Evolutionary conservation across 2,329 filamentous ascomycete species (phyloP), one percentile per base, ranked within the genome.

Genomic region (Fusarium haematococcum): DNA sequence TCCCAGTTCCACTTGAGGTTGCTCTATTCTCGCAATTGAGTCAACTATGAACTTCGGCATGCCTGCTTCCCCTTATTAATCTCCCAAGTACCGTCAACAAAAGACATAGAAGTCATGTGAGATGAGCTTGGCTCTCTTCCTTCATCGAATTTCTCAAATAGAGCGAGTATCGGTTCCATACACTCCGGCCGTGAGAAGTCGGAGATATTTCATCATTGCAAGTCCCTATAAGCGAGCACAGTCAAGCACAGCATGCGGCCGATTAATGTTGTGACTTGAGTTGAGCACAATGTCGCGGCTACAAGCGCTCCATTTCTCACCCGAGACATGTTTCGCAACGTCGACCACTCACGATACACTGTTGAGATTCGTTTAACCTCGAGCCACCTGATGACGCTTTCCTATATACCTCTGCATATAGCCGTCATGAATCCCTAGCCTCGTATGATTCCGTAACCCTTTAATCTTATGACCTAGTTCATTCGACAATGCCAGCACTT

Each of bases 121-220:
- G 2, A 32, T 7, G 6, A 11, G 1, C 27, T 8, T 8, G 9
- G 6, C 2, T 32, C 3, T n/a, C 25, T 13, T 32, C 27, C 0
- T 52, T 30, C 1, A 20, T 52, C 25, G 10, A 8, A 10, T n/a
- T 10, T 13, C 6, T n/a, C 10, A 1, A 52, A 5, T n/a, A 5
- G 16, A 5, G 25, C 7, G 0, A 32, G 9, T n/a, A 16, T 2
- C 25, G 14, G 4, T 6, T 18, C 23, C 5, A 6, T 6, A 30
- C 18, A 3, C 48, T 27, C 27, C 18, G 4, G 9, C 10, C 6
- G 10, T 52, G 11, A 6, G 3, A 52, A 8, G 27, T 52, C 27
- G 11, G 48, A 52, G 3, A 52, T 52, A 30, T 32, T 8, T 9
- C 23, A 27, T 16, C 13, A n/a, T 30, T n/a, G 6, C 5, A 32